These are phyloP conservation scores for Eucalyptus guilfoylei DNA, from an alignment of 345 rosid species.

Conservation along the genomic window DNA sequence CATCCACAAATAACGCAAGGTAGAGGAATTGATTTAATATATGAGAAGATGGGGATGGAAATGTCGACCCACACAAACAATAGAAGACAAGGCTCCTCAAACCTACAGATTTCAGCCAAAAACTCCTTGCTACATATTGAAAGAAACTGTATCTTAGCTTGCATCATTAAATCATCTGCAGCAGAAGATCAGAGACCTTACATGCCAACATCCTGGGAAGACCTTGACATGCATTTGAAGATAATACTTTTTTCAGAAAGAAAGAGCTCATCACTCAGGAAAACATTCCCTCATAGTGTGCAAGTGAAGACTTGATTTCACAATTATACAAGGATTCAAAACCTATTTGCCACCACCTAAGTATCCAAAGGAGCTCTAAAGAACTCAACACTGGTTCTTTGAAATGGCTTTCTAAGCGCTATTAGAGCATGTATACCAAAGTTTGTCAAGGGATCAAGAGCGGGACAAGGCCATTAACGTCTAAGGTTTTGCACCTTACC, in stretches of 20 bases:
- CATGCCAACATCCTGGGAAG: neutral
- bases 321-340: neutral
- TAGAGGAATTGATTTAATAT: neutral
- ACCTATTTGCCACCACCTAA: neutral
- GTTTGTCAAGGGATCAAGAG: neutral
- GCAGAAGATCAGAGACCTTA: neutral
- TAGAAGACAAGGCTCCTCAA: neutral
- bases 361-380: neutral
- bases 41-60: neutral
- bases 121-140: neutral
- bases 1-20: neutral
- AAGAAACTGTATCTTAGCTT: neutral
- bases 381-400: neutral
- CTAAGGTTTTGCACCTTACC: neutral
- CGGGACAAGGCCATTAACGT: neutral
- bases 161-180: neutral
- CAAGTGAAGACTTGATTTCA: neutral
- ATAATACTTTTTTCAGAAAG: neutral
- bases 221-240: neutral
- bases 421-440: neutral
- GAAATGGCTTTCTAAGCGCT: neutral
- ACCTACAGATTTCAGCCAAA: neutral
- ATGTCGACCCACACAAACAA: neutral
- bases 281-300: neutral
- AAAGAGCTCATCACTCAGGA: neutral